Base-by-base conservation (phyloP, 2,329 filamentous ascomycete species). In the Seiridium cupressi region DNA sequence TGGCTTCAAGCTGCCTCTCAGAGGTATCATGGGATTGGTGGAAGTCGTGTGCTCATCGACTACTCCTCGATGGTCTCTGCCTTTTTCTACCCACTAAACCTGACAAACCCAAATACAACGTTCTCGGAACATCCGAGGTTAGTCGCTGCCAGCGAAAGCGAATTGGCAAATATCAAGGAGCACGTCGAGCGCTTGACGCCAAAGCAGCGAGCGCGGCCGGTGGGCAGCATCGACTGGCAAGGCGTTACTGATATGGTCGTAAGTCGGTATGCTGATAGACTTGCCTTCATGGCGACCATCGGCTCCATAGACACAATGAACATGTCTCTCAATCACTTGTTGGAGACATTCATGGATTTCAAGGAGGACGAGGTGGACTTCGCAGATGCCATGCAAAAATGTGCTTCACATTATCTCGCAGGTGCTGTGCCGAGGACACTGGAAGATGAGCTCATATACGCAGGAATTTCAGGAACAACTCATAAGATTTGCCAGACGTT, bases 191-290 rank as follows among this genome's bases (percentile, higher is more conserved):
- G 1, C 73, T 73, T 3, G 59, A 69, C 0, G 72, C 85, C 32
- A 8, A 3, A 51, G 73, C 31, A 4, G 35, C 32, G 6, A 35
- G 3, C 8, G 11, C 8, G n/a, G 18, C 8, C 3, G 3, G 11
- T 7, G 60, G 58, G 31, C 26, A 18, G 32, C 36, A 69, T 84
- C 34, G 76, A 91, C 66, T 93, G 90, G 90, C 90, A 92, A 68
- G 80, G 75, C 0, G 76, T 89, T 1, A 79, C 82, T 0, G 90
- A 93, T 65, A 81, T 89, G 78, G 76, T 93, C 3, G 78, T 91
- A 3, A 70, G 77, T 4, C 81, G 89, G 1, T 92, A 89, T 66
- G 80, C 81, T 3, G 75, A 82, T 38, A 77, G 85, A 32, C 73
- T 93, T 35, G 64, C 65, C 3, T 68, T 76, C 4, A 74, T 84